Conservation (phyloP, 2,329 filamentous ascomycete species). For the Elsinoe necatrix region DNA sequence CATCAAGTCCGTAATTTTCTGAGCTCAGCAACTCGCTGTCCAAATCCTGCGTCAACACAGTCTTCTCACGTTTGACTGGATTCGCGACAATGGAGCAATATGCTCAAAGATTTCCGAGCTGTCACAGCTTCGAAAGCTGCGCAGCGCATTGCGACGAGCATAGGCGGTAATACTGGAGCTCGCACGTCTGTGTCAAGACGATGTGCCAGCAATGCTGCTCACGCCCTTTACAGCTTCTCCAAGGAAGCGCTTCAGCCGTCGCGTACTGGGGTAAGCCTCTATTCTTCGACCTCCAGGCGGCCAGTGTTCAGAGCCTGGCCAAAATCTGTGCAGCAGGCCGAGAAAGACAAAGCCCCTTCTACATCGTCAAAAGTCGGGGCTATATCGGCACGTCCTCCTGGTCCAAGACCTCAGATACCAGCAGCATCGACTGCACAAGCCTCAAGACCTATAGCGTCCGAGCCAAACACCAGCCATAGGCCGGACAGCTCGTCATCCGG, state of each 20-base stretch:
- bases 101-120: background rate
- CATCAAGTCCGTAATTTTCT: no score
- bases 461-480: background rate
- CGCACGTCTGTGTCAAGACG: no score
- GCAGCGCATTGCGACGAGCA: background rate
- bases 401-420: background rate
- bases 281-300: background rate
- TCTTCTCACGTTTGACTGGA: background rate
- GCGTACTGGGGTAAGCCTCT: background rate
- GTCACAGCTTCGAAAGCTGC: background rate
- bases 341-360: background rate
- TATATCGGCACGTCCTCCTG: background rate
- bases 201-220: no score
- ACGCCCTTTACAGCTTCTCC: no score
- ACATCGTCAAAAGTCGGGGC: background rate
- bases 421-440: background rate
- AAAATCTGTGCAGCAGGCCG: background rate
- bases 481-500: background rate
- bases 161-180: background rate
- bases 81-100: background rate
- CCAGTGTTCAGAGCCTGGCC: background rate
- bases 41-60: no score
- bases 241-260: no score
- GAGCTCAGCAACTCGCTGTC: no score
- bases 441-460: background rate